Conservation (phyloP, 352 stramenopile species). For the Phytophthora colocasiae region DNA sequence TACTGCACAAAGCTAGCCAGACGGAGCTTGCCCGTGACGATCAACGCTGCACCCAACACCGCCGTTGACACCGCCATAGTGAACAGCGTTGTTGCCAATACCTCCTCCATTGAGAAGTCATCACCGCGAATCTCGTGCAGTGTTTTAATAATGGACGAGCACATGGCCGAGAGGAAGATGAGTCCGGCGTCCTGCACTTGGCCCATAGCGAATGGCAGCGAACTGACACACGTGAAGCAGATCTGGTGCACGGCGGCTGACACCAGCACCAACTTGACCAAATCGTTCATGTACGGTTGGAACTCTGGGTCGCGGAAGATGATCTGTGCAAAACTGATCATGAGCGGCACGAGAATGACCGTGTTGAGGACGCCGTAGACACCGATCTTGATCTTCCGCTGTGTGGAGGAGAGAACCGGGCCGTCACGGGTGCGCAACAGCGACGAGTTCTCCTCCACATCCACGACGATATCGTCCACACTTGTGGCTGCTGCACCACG, state of each 20-base stretch:
- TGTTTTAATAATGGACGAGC: slow-evolving; percentile 86
- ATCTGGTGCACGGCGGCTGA: slow-evolving; percentile 85
- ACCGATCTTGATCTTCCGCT: slow-evolving; percentile 65
- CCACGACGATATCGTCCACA: slow-evolving; percentile 41
- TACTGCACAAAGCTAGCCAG: slow-evolving; percentile 97
- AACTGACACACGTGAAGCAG: slow-evolving; percentile 90
- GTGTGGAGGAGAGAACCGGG: slow-evolving; percentile 24
- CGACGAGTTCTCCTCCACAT: slow-evolving; percentile 32
- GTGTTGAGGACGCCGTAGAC: slow-evolving; percentile 94
- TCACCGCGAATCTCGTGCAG: slow-evolving; percentile 71
- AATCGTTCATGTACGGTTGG: slow-evolving; percentile 91
- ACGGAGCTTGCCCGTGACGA: slow-evolving; percentile 95
- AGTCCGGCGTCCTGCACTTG: slow-evolving; percentile 98
- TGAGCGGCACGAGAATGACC: slow-evolving; percentile 93
- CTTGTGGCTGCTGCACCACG: slow-evolving; percentile 12
- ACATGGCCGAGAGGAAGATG: slow-evolving; percentile 99
- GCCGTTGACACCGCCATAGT: slow-evolving; percentile 93
- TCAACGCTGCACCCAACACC: slow-evolving; percentile 92
- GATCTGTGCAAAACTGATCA: slow-evolving; percentile 94
- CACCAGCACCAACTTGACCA: slow-evolving; percentile 95
- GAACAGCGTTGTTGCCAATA: slow-evolving; percentile 95
- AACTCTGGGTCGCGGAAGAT: slow-evolving; percentile 95
- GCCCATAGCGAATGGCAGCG: slow-evolving; percentile 97
- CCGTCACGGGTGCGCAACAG: slow-evolving; percentile 25
- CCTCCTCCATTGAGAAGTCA: slow-evolving; percentile 74